Evolutionary conservation across 1,284 basidiomycete species (phyloP).

Genomic region (Ganoderma meredithae): DNA sequence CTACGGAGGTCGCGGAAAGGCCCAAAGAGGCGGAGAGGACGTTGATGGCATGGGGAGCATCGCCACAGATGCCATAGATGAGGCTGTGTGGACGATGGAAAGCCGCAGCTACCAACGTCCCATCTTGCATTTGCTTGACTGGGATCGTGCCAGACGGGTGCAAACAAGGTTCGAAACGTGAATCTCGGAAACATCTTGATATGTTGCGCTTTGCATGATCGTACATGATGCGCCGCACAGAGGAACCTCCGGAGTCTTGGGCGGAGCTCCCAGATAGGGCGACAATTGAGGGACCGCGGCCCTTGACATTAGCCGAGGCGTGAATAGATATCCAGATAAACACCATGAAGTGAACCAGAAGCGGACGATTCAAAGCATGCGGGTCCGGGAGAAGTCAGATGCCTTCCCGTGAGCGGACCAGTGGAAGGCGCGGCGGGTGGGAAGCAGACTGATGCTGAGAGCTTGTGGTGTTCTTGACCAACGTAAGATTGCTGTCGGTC

Average conservation of each 20-base stretch:
- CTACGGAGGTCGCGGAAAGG: neutral
- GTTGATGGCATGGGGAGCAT: neutral
- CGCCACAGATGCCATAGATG: constrained; percentile 1
- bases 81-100: constrained; percentile 2
- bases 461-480: neutral
- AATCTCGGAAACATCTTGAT: constrained; percentile 5
- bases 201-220: constrained; percentile 5
- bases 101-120: neutral
- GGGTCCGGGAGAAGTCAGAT: neutral
- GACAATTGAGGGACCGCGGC: constrained; percentile 4
- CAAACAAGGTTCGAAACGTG: constrained; percentile 15
- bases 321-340: neutral
- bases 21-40: neutral
- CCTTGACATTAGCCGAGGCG: neutral
- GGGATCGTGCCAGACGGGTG: constrained; percentile 2
- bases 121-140: neutral
- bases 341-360: neutral
- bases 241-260: constrained; percentile 1
- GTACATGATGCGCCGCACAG: neutral
- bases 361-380: neutral
- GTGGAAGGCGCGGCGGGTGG: neutral
- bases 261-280: constrained; percentile 2
- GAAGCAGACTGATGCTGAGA: neutral
- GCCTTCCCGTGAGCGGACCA: neutral
- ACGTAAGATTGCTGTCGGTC: neutral